phyloP scores from a whole-genome alignment of 352 stramenopile species.

The Globisporangium irregulare region DNA sequence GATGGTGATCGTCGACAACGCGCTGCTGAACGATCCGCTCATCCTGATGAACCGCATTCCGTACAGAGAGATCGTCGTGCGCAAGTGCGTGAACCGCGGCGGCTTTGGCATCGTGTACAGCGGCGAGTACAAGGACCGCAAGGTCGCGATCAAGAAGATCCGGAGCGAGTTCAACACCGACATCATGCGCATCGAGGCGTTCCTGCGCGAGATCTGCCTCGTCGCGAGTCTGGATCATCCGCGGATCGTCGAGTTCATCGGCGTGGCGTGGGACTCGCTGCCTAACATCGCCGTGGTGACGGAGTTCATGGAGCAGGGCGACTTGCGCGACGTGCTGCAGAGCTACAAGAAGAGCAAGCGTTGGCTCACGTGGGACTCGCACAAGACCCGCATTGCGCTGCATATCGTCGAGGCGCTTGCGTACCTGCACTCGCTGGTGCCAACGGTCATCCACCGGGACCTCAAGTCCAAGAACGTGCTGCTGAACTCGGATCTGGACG shows the following conservation, averaged over 20 bases:
- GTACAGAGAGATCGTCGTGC: constrained; percentile 10
- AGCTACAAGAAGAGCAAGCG: not conserved
- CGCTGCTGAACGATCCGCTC: constrained; percentile 17
- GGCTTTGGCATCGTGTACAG: constrained; percentile 30
- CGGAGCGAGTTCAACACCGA: constrained; percentile 16
- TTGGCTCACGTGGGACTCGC: not conserved
- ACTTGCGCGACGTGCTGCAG: not conserved
- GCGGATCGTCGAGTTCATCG: not conserved
- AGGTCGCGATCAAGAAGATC: constrained; percentile 29
- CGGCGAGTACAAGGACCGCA: constrained; percentile 17
- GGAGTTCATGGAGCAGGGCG: not conserved
- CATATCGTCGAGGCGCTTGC: not conserved
- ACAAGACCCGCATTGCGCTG: not conserved
- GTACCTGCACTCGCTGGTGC: not conserved
- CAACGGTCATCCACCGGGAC: not conserved
- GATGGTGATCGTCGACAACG: constrained; percentile 5
- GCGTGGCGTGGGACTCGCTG: not conserved
- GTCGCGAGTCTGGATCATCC: constrained; percentile 23
- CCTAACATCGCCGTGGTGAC: not conserved
- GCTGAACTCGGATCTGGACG: constrained; percentile 14
- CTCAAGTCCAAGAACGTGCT: not conserved
- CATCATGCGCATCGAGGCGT: constrained; percentile 24
- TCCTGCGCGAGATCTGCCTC: constrained; percentile 26
- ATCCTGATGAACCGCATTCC: constrained; percentile 19
- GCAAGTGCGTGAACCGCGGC: constrained; percentile 16